Percentiles rank a stretch among this genome's conserved stretches.
These are phyloP conservation scores for Zygoascus flipseniorum DNA, from an alignment of 805 yeast genomes.

Conservation along the genomic window DNA sequence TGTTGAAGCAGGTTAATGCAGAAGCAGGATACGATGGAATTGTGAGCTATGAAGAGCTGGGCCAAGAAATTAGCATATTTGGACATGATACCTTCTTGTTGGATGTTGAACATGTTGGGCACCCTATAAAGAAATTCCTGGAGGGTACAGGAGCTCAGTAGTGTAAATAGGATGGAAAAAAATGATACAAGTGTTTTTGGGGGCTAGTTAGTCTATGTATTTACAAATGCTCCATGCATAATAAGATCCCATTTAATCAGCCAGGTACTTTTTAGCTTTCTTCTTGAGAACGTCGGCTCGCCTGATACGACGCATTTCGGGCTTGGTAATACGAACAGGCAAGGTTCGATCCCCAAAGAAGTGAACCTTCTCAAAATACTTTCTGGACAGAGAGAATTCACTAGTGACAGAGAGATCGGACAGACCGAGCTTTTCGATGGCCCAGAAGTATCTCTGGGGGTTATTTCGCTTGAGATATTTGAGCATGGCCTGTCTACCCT, in stretches of 20 bases:
- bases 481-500: slow-evolving; percentile 75
- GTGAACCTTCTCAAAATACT: slow-evolving; percentile 26
- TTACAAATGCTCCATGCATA: background rate
- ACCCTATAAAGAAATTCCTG: slow-evolving; percentile 60
- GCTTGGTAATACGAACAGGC: slow-evolving; percentile 21
- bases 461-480: slow-evolving; percentile 73
- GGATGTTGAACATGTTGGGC: slow-evolving; percentile 72
- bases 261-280: slow-evolving; percentile 17
- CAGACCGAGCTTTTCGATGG: slow-evolving; percentile 80
- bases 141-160: slow-evolving; percentile 15
- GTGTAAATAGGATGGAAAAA: background rate
- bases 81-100: slow-evolving; percentile 90
- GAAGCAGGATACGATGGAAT: slow-evolving; percentile 22
- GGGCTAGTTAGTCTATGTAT: background rate
- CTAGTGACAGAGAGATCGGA: slow-evolving; percentile 67
- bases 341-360: slow-evolving; percentile 32
- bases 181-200: background rate
- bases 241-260: slow-evolving; percentile 4
- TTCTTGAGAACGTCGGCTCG: slow-evolving; percentile 13
- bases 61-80: slow-evolving; percentile 66
- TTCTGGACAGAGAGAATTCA: slow-evolving; percentile 48
- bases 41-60: slow-evolving; percentile 62
- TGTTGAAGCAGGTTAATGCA: slow-evolving; percentile 36
- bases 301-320: slow-evolving; percentile 15
- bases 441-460: slow-evolving; percentile 76